Percentiles rank a stretch among this genome's conserved stretches.
Conservation (phyloP, 1,284 basidiomycete species). For the Leccinum pseudoinsigne region DNA sequence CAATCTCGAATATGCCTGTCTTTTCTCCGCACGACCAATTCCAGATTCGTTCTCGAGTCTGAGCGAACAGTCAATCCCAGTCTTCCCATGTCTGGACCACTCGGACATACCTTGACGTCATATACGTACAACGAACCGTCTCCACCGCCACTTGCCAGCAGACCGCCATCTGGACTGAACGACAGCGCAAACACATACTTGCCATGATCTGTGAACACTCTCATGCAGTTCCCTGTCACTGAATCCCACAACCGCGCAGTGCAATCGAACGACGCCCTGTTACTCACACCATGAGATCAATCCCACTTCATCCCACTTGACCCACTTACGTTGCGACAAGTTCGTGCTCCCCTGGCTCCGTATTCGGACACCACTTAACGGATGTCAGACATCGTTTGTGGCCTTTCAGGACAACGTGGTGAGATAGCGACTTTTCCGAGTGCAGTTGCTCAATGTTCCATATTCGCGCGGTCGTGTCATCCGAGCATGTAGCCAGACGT, state of each 20-base stretch:
- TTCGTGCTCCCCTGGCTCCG: conserved; percentile 47
- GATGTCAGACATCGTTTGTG: conserved; percentile 68
- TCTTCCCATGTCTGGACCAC: not conserved
- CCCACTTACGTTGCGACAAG: conserved; percentile 67
- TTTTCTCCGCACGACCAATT: conserved; percentile 36
- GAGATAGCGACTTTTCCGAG: conserved; percentile 25
- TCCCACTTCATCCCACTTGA: not conserved
- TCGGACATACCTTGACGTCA: conserved; percentile 31
- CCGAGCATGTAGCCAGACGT: conserved; percentile 75
- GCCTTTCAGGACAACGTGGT: conserved; percentile 53
- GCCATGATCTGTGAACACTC: conserved; percentile 64
- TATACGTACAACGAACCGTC: conserved; percentile 38
- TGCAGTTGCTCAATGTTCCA: conserved; percentile 56
- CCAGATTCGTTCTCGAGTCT: conserved; percentile 36
- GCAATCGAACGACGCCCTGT: conserved; percentile 73
- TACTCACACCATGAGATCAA: conserved; percentile 7
- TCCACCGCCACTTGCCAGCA: conserved; percentile 38
- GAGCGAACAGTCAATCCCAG: conserved; percentile 5
- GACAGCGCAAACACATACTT: conserved; percentile 65
- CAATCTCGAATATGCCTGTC: conserved; percentile 39
- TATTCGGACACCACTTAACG: conserved; percentile 70
- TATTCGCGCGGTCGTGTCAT: conserved; percentile 75
- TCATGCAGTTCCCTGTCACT: conserved; percentile 68
- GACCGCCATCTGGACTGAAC: conserved; percentile 62
- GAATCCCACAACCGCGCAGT: conserved; percentile 80